A percentile compares a stretch with the other conserved stretches of the same genome.
Evolutionary conservation across 108 stramenopile species (phyloP).

Genomic region (Skeletonema grethae): DNA sequence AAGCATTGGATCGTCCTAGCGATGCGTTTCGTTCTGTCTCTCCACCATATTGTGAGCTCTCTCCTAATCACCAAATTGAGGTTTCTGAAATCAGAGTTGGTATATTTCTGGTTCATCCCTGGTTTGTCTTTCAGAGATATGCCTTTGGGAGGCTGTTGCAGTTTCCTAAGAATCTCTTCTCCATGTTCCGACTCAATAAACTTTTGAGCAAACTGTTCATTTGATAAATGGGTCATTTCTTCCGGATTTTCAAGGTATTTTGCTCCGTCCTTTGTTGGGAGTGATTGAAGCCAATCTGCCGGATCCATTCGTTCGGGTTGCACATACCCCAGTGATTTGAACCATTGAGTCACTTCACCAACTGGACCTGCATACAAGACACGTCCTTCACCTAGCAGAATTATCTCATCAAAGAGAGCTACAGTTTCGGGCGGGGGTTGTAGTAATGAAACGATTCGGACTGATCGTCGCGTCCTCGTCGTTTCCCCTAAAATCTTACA

Average conservation of each 20-base stretch:
- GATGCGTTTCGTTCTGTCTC: slow-evolving; percentile 57
- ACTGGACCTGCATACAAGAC: slow-evolving; percentile 87
- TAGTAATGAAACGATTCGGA: slow-evolving; percentile 74
- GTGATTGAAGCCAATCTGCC: slow-evolving; percentile 75
- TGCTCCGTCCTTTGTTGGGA: slow-evolving; percentile 62
- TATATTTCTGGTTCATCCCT: slow-evolving; percentile 32
- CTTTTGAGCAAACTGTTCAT: slow-evolving; percentile 59
- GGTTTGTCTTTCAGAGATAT: slow-evolving; percentile 9
- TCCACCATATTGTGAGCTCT: slow-evolving; percentile 55
- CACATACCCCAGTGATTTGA: slow-evolving; percentile 63
- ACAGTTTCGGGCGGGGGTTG: slow-evolving; percentile 94
- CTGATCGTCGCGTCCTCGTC: slow-evolving; percentile 28
- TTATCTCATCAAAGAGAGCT: slow-evolving; percentile 88
- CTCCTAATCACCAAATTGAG: slow-evolving; percentile 51
- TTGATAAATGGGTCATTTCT: slow-evolving; percentile 48
- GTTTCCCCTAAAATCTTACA: slow-evolving; percentile 49
- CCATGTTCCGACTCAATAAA: slow-evolving; percentile 52
- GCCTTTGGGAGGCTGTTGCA: slow-evolving; percentile 23
- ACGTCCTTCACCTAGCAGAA: slow-evolving; percentile 79
- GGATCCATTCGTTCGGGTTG: slow-evolving; percentile 75
- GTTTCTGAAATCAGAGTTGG: slow-evolving; percentile 35
- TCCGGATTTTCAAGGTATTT: slow-evolving; percentile 33
- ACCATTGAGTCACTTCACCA: slow-evolving; percentile 59
- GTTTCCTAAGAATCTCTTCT: slow-evolving; percentile 36
- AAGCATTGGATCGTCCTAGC: slow-evolving; percentile 54